Base-by-base conservation (phyloP, 306 rosid species). In the Acacia crassicarpa region DNA sequence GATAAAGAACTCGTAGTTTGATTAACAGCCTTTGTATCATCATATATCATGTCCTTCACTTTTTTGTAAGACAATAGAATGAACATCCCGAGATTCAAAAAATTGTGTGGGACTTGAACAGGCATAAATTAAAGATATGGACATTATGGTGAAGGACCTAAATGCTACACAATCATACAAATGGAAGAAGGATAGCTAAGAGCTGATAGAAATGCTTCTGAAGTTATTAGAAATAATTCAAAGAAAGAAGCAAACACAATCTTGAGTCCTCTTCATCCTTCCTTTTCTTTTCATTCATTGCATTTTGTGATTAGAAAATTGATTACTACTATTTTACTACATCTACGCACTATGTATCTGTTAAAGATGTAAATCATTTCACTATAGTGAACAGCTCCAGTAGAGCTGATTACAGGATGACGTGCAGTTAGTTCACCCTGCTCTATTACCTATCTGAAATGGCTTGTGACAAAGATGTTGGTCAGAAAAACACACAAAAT, bases 331-430 rank as follows among this genome's bases (percentile, higher is more conserved):
- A 27, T 48, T 17, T 22, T 71, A 70, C 35, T 2, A 44, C 16
- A 16, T 22, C 35, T 43, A 44, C 8, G 56, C 35, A 44, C 19
- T 9, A 69, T 40, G 3, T 44, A 6, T 73, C 35, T 62, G 70
- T 48, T n/a, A n/a, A 48, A 66, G 74, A 67, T 51, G 40, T 12
- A 38, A 32, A 63, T 23, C 66, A 68, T 66, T 78, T 68, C 63
- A 78, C 51, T 32, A 27, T 22, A 77, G 78, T 77, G 48, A 65
- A 73, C 49, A 62, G 40, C 78, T 80, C 76, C 48, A 66, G n/a
- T 80, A 66, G 77, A 86, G 78, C 23, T 3, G 54, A 22, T 59
- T 40, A 82, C 67, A 69, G 79, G 38, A 53, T 56, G 53, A 27
- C 8, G 15, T 66, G 19, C 30, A 44, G 76, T 75, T 25, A 32